A percentile compares a stretch with the other conserved stretches of the same genome.
Conservation (phyloP, 805 yeast species). For the Metschnikowia noctiluminum region DNA sequence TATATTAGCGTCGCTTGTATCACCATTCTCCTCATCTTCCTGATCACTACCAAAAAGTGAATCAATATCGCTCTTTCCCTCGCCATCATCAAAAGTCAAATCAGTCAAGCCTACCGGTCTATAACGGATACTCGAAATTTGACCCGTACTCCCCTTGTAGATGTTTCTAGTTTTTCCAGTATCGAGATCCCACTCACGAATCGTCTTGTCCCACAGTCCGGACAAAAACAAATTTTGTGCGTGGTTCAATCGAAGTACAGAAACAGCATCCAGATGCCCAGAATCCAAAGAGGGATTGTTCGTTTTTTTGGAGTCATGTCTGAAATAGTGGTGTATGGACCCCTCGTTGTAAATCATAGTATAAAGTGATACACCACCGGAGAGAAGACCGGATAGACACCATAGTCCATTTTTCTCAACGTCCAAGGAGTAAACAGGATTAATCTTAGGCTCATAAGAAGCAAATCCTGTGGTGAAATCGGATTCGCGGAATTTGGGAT, state of each 20-base stretch:
- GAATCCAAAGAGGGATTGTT: constrained; percentile 7
- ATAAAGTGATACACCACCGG: constrained; percentile 86
- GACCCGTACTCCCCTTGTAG: constrained; percentile 65
- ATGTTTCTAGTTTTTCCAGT: constrained; percentile 54
- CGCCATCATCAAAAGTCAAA: constrained; percentile 24
- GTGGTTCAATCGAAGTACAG: constrained; percentile 61
- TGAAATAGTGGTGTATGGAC: constrained; percentile 68
- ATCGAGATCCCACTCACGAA: constrained; percentile 82
- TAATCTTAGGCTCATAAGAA: constrained; percentile 56
- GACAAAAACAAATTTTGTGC: constrained; percentile 64
- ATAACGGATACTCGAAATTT: constrained; percentile 70
- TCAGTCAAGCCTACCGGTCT: constrained; percentile 58
- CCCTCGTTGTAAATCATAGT: constrained; percentile 85
- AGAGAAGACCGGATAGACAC: constrained; percentile 75
- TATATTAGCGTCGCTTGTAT: constrained; percentile 3
- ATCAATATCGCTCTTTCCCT: constrained; percentile 35
- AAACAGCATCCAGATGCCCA: constrained; percentile 73
- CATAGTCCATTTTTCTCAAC: constrained; percentile 81
- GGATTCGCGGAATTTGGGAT: constrained; percentile 35
- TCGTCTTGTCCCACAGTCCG: constrained; percentile 87
- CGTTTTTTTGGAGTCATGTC: constrained; percentile 33
- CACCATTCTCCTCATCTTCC: constrained; percentile 23
- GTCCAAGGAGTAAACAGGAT: constrained; percentile 86
- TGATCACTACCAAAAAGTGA: constrained; percentile 48
- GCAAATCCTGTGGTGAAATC: constrained; percentile 38